Evolutionary conservation across 164 flowering plant genomes (phyloP).

Genomic region (Hamamelis virginiana): DNA sequence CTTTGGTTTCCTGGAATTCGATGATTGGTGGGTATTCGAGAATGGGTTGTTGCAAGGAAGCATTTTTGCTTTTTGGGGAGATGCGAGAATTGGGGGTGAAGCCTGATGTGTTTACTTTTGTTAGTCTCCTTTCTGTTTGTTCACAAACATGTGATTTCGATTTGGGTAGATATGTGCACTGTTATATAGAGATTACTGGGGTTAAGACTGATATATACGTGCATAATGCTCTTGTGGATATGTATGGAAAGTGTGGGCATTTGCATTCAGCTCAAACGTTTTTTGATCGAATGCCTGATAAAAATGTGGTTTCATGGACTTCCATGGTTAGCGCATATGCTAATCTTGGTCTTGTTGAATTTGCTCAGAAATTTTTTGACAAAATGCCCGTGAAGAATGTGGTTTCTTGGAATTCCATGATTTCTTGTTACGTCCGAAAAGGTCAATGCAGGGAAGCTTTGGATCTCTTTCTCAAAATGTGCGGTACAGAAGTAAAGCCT

Average conservation of each 20-base stretch:
- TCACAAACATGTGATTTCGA: conserved; percentile 28
- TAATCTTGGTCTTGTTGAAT: conserved; percentile 32
- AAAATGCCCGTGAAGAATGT: conserved; percentile 46
- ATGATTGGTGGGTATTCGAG: conserved; percentile 54
- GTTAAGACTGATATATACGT: conserved; percentile 31
- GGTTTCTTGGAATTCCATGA: conserved; percentile 55
- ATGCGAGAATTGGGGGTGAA: conserved; percentile 36
- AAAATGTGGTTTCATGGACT: conserved; percentile 59
- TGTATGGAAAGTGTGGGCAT: conserved; percentile 53
- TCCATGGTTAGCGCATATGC: conserved; percentile 50
- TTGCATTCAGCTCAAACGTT: conserved; percentile 27
- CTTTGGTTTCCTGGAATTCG: conserved; percentile 55
- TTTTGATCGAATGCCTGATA: conserved; percentile 36
- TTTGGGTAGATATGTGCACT: conserved; percentile 42
- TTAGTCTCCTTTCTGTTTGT: conserved; percentile 47
- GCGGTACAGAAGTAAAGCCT: conserved; percentile 25
- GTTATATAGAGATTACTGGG: conserved; percentile 36
- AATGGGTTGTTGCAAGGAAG: conserved; percentile 29
- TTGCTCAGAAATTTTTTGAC: conserved; percentile 36
- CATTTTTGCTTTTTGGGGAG: conserved; percentile 33
- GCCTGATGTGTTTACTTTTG: conserved; percentile 46
- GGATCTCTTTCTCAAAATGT: conserved; percentile 37
- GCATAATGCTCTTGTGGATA: conserved; percentile 47
- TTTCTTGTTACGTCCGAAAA: conserved; percentile 36
- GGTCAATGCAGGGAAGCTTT: conserved; percentile 33